Percentiles rank a stretch among this genome's conserved stretches.
phyloP scores from a whole-genome alignment of 1,139 yeast genomes.

The Kluyveromyces marxianus region DNA sequence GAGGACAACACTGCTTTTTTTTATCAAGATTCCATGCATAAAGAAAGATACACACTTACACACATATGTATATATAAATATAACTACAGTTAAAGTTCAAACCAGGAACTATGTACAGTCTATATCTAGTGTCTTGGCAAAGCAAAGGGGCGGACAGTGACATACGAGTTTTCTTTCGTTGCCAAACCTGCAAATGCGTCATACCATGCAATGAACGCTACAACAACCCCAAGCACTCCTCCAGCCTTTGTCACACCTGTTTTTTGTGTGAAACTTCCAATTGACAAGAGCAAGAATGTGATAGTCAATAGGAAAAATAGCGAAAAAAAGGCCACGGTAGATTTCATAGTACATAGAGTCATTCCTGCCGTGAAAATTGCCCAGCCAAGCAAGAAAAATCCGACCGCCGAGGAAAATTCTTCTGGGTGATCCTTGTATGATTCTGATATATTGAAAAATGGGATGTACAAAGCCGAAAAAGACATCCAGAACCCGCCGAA shows the following conservation, averaged over 20 bases:
- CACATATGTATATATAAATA: no score
- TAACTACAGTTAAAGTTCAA: no score
- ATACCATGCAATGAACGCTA: slow-evolving; percentile 67
- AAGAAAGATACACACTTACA: no score
- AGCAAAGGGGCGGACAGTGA: slow-evolving; percentile 33
- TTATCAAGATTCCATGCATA: no score
- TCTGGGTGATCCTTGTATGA: slow-evolving; percentile 37
- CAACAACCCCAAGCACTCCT: slow-evolving; percentile 59
- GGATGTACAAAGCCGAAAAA: slow-evolving; percentile 52
- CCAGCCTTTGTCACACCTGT: slow-evolving; percentile 46
- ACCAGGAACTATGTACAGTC: no score
- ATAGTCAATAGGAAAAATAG: slow-evolving; percentile 52
- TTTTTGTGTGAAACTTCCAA: slow-evolving; percentile 45
- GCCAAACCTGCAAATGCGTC: slow-evolving; percentile 74
- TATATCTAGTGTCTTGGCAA: no score
- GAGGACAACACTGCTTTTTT: no score
- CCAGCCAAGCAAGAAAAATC: slow-evolving; percentile 61
- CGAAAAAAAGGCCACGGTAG: slow-evolving; percentile 59
- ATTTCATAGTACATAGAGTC: slow-evolving; percentile 53
- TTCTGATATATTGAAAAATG: slow-evolving; percentile 51
- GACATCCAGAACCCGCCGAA: slow-evolving; percentile 73
- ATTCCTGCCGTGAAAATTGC: slow-evolving; percentile 57
- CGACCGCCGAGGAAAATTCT: slow-evolving; percentile 42
- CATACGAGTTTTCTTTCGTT: slow-evolving; percentile 52
- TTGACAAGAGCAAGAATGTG: slow-evolving; percentile 58